Evolutionary conservation across 176 grass and related monocot species (phyloP), one percentile per base, ranked within the genome.

Genomic region (Oryza longistaminata): DNA sequence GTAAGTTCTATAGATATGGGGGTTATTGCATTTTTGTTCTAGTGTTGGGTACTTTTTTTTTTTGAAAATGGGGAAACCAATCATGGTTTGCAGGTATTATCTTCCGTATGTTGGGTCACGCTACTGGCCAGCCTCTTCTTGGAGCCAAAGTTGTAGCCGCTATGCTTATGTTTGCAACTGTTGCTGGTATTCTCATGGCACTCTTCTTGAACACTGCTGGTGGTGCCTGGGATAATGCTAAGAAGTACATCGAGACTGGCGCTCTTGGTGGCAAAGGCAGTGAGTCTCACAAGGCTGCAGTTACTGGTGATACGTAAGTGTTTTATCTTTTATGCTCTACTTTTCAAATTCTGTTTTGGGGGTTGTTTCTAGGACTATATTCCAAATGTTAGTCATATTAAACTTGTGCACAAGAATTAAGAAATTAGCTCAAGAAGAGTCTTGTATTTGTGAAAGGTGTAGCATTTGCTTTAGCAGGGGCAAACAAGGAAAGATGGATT

Each of bases 181-280:
- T 99, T 50, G 0, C 91, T 53, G 96, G 96, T 74, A 99, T 99
- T 85, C 93, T 99, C 52, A 99, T 99, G 96, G 96, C 96, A 16
- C 90, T 99, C 62, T 99, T 99, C 91, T 50, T 99, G 84, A 99
- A 99, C 82, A 99, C 96, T 22, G 86, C 96, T 68, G 96, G 96
- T 9, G 96, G 96, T 27, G 96, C 96, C 33, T 96, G 96, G 96
- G 96, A 99, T 80, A 99, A 99, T 77, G 96, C 96, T 17, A 99
- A 99, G 88, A 99, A 99, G 66, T 99, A 96, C 79, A 99, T 99
- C 66, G 96, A 99, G 83, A 99, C 96, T 85, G 96, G 96, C 24
- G 96, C 91, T 55, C 90, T 96, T 68, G 96, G 96, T 77, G 96
- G 96, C 66, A 99, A 99, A 90, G 96, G 93, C 53, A 99, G 96